A percentile compares a stretch with the other conserved stretches of the same genome.
phyloP scores from a whole-genome alignment of 352 stramenopile species.

The Phytopythium chamaehyphon region DNA sequence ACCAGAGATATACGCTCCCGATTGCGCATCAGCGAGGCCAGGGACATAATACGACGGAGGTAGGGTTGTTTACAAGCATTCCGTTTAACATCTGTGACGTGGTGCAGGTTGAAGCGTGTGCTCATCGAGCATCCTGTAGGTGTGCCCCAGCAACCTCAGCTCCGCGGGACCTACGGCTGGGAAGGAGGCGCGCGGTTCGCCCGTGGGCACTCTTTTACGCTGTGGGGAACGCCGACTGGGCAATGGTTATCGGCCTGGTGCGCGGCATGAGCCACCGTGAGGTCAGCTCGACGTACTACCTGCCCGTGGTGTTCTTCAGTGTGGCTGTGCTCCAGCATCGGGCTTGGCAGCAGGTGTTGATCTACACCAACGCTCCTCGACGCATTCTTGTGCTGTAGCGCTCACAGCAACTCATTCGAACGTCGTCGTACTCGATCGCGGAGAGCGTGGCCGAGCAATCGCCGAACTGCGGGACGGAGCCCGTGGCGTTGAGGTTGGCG shows the following conservation, averaged over 20 bases:
- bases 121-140: conserved; percentile 22
- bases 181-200: too few relatives aligned
- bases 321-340: conserved; percentile 65
- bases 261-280: conserved; percentile 75
- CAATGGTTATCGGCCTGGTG: conserved; percentile 66
- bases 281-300: conserved; percentile 47
- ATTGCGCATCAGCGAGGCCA: background rate
- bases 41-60: background rate
- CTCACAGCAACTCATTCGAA: too few relatives aligned
- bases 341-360: conserved; percentile 64
- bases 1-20: conserved; percentile 1
- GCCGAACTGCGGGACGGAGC: conserved; percentile 53
- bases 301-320: conserved; percentile 72
- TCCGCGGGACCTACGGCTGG: too few relatives aligned
- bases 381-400: too few relatives aligned
- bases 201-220: too few relatives aligned
- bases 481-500: conserved; percentile 27
- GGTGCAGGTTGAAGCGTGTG: background rate
- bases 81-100: background rate
- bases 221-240: too few relatives aligned
- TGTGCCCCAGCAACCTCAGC: too few relatives aligned
- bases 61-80: too few relatives aligned
- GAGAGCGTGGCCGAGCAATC: too few relatives aligned
- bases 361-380: too few relatives aligned
- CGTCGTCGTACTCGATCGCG: too few relatives aligned